phyloP scores from a whole-genome alignment of 2,329 filamentous ascomycete genomes.

The Penicillium sp. region DNA sequence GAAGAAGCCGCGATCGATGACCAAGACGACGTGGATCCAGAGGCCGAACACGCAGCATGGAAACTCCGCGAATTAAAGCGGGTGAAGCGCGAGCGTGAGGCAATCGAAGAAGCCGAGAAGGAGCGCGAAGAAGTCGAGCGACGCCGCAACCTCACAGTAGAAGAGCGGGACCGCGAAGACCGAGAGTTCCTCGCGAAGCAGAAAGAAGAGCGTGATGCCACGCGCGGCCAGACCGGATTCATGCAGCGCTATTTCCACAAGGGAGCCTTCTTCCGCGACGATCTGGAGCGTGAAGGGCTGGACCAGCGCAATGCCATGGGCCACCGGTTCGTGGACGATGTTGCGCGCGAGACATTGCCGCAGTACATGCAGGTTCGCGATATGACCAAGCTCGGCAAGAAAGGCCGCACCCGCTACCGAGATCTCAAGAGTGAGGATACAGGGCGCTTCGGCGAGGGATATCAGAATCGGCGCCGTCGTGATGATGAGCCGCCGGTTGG shows the following conservation, averaged over 20 bases:
- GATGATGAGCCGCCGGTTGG: conserved; percentile 34
- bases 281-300: conserved; percentile 67
- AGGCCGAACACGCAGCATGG: conserved; percentile 87
- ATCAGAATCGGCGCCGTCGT: conserved; percentile 22
- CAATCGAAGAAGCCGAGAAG: conserved; percentile 74
- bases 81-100: conserved; percentile 77
- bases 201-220: conserved; percentile 66
- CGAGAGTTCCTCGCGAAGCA: conserved; percentile 69
- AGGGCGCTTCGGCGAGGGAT: conserved; percentile 62
- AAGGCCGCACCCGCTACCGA: conserved; percentile 82
- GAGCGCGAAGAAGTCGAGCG: conserved; percentile 87
- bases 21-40: conserved; percentile 77
- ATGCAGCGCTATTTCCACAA: conserved; percentile 98
- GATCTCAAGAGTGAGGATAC: conserved; percentile 89
- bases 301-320: conserved; percentile 82
- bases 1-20: conserved; percentile 76
- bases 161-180: conserved; percentile 82
- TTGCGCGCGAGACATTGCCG: conserved; percentile 77
- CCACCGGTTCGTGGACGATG: conserved; percentile 72
- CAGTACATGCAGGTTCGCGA: conserved; percentile 90
- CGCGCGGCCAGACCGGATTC: conserved; percentile 73
- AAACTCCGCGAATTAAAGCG: conserved; percentile 85
- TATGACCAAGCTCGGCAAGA: conserved; percentile 87
- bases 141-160: conserved; percentile 74
- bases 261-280: conserved; percentile 89